Evolutionary conservation across 306 rosid species (phyloP), one percentile per base, ranked within the genome.

Genomic region (Pyrus bretschneideri): DNA sequence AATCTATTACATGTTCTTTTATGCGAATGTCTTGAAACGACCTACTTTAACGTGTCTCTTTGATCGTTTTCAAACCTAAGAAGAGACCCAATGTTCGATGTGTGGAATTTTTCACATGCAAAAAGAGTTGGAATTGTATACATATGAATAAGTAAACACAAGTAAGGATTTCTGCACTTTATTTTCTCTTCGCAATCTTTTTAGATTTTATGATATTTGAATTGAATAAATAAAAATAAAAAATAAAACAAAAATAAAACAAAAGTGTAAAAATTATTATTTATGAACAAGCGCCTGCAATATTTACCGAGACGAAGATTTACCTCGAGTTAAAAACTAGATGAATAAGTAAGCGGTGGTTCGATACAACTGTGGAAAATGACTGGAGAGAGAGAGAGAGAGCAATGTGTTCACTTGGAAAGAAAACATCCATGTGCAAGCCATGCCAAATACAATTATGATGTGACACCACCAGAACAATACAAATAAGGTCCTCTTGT

Each of bases 351-450:
- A 11, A 13, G 7, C 45, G 1, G 35, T 30, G 55, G 9, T 35
- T 49, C 66, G 38, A 23, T 63, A 35, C 70, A 58, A 71, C 54
- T 45, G 15, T 66, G 19, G 80, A 70, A 81, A 75, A 70, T 13
- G 80, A 70, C 73, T 9, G 19, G 42, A 70, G 55, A 52, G 68
- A 33, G 38, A 33, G 40, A 35, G 42, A 75, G 55, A 68, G 40
- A 52, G 68, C 80, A 40, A 62, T 60, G 77, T 54, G 76, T 38
- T 29, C 21, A 66, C 67, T 74, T 76, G n/a, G 33, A 9, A 57
- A 38, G 9, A 23, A 51, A 18, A 61, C 29, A 77, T 61, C 75
- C 85, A 71, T 81, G 78, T 81, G 81, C 85, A 81, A 71, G 40
- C 59, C 72, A 57, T 57, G 78, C 75, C 74, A 31, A 62, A 74